Base-by-base conservation (phyloP, 148 eudicot species). In the Pharnaceum exiguum region DNA sequence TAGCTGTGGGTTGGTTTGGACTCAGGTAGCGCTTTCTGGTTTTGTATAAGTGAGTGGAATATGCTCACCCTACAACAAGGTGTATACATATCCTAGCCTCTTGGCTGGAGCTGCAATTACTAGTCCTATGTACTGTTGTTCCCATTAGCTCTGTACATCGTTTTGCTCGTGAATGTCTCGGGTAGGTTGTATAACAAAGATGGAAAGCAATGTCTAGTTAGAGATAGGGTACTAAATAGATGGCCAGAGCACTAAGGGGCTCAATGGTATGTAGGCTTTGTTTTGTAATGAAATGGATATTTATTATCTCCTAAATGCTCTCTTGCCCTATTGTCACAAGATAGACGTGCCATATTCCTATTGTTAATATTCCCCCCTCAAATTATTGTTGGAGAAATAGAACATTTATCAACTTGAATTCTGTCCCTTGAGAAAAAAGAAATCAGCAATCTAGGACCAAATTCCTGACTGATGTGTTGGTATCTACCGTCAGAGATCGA, bases 41-140 rank as follows among this genome's bases (percentile, higher is more conserved):
- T 62, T 51, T 38, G 48, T 51, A 39, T 19, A 44, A 33, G 39
- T 50, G 57, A 28, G 55, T 23, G 3, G 47, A 47, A 37, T 38
- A 51, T 30, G 38, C 68, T 42, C 57, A 52, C 68, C 59, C 60
- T 31, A 42, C 32, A 32, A n/a, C n/a, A 63, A 53, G 42, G 12
- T 31, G 42, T 59, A 59, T 59, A 45, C 63, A 45, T 44, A 45
- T 59, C 7, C 29, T 45, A 45, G 63, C 37, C 63, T 28, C 22
- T 31, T 31, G 55, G 51, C 68, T 63, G 30, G 59, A 30, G 50
- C 51, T 51, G 51, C 49, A 52, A n/a, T 27, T 39, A 39, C 59
- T 28, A n/a, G 59, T 63, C 48, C 48, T 40, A 39, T 58, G 51
- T 44, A 44, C 17, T 31, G 27, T 59, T 13, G 33, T 31, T 63